Evolutionary conservation across 805 yeast genomes (phyloP), one percentile per base, ranked within the genome.

Genomic region (Saturnispora silvae): DNA sequence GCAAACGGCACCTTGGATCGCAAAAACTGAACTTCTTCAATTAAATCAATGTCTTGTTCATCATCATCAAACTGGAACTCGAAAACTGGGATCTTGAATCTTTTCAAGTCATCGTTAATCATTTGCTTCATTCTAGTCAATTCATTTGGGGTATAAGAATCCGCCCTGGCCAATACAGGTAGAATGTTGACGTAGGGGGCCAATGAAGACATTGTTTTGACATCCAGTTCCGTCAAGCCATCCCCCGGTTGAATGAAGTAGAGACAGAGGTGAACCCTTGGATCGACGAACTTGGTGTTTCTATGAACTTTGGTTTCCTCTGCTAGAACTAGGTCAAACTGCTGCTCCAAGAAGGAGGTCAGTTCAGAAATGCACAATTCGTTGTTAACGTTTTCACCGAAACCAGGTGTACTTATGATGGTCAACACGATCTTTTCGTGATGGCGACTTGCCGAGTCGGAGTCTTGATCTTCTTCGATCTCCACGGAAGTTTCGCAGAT

Each of bases 241-340:
- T 81, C 92, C 14, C 94, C 94, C 25, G 89, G 80, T 35, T 80
- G 74, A 45, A 81, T 70, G 51, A 81, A 81, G 54, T 81, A 81
- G 33, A 81, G 57, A 44, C 80, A 70, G 6, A 75, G 76, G 52
- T 81, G 92, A 29, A 81, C 83, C 49, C 92, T 66, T 14, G 86
- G 68, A 60, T 82, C 89, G 47, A 71, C 77, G 52, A 80, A 77
- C 45, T 83, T 66, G 19, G 95, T 95, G 54, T 84, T 83, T 68
- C 96, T 77, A 57, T 72, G 71, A 45, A 86, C 83, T 45, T 89
- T 68, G 1, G 92, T 81, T 56, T 86, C 96, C 55, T 86, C 95
- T 2, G 83, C 84, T 33, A 86, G 67, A 0, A 82, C 85, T 40
- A 69, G 63, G 53, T 80, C 87, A 52, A 81, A 81, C 52, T 81